Percentiles rank a stretch among this genome's conserved stretches.
These are phyloP conservation scores for Blastocystis sp. DNA, from an alignment of 352 stramenopile species.

Conservation along the genomic window DNA sequence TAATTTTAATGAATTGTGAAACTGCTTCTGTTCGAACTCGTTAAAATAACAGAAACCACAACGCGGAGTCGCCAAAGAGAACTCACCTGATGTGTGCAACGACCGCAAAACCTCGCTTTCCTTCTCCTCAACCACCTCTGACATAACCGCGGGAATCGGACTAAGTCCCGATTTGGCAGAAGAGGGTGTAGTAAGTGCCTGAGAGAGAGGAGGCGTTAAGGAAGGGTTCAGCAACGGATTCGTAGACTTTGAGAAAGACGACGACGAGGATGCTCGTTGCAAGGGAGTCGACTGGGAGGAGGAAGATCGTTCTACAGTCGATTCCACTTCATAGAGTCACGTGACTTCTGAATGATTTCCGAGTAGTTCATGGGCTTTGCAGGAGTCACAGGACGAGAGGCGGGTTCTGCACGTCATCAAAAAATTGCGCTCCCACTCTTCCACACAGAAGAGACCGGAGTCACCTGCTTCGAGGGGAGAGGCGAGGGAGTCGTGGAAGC, in stretches of 20 bases:
- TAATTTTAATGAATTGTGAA: neutral
- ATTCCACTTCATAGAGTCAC: too few species aligned
- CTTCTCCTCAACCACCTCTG: neutral
- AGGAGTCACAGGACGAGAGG: neutral
- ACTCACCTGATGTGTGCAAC: neutral
- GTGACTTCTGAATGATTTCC: neutral
- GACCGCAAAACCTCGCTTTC: neutral
- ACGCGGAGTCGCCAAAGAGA: neutral
- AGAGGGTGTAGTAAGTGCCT: neutral
- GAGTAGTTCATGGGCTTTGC: constrained; percentile 31
- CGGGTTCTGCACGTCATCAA: neutral
- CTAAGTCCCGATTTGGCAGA: neutral
- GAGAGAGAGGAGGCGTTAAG: neutral
- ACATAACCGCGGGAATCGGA: neutral
- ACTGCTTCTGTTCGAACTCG: neutral
- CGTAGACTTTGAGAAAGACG: neutral
- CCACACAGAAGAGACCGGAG: neutral
- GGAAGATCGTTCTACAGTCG: too few species aligned
- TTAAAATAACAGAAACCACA: neutral
- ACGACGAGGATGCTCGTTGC: neutral
- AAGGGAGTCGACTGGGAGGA: neutral
- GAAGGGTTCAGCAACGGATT: neutral
- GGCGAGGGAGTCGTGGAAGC: neutral
- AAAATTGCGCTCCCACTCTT: neutral
- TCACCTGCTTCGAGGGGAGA: neutral